A percentile compares a stretch with the other conserved stretches of the same genome.
These are phyloP conservation scores for Citeromyces hawaiiensis DNA, from an alignment of 1,139 yeast genomes.

Conservation along the genomic window DNA sequence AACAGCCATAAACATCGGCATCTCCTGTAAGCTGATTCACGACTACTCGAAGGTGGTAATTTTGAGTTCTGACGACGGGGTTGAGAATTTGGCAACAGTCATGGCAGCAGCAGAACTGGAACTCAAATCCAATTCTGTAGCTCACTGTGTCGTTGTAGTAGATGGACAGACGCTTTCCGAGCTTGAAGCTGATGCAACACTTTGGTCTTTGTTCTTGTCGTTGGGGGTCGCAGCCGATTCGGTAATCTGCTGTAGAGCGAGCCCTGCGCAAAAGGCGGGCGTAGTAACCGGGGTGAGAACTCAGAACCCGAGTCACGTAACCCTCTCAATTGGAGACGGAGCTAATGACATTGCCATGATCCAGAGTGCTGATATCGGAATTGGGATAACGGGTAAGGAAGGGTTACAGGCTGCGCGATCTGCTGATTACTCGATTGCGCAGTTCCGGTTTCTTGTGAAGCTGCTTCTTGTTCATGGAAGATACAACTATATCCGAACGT, in stretches of 20 bases:
- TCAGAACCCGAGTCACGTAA: constrained; percentile 53
- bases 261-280: constrained; percentile 90
- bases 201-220: constrained; percentile 67
- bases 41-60: constrained; percentile 87
- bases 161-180: constrained; percentile 77
- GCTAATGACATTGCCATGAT: constrained; percentile 99
- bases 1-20: constrained; percentile 94
- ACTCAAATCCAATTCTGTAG: constrained; percentile 57
- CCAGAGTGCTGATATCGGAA: constrained; percentile 95
- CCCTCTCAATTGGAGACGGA: constrained; percentile 98
- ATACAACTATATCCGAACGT: constrained; percentile 83
- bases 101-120: constrained; percentile 51
- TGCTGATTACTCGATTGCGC: constrained; percentile 92
- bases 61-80: constrained; percentile 44
- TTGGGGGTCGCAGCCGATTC: constrained; percentile 82
- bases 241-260: constrained; percentile 90
- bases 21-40: constrained; percentile 83
- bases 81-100: constrained; percentile 33
- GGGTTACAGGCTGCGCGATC: constrained; percentile 95
- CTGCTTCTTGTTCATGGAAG: constrained; percentile 87
- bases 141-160: constrained; percentile 87
- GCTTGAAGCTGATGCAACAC: constrained; percentile 59
- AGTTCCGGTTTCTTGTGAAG: constrained; percentile 74
- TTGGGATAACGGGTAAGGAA: constrained; percentile 94
- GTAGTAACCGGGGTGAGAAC: constrained; percentile 73